phyloP scores from a whole-genome alignment of 2,329 filamentous ascomycete species.

The Claviceps digitariae region DNA sequence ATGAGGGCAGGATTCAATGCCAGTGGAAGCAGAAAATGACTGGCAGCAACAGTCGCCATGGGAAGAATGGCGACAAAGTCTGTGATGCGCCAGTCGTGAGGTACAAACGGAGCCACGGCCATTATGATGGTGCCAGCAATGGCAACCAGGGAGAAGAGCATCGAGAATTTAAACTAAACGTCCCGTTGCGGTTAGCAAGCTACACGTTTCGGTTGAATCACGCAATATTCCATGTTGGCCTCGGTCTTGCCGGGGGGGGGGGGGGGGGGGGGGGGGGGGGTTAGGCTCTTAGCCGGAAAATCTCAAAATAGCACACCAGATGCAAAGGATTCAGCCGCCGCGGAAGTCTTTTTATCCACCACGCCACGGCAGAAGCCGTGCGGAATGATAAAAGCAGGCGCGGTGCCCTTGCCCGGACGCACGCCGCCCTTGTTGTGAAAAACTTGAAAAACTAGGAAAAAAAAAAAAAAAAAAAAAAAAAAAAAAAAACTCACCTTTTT shows the following conservation, averaged over 20 bases:
- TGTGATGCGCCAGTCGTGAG: constrained; percentile 50
- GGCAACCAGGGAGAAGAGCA: constrained; percentile 44
- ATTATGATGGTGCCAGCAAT: constrained; percentile 52
- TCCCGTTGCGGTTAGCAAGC: constrained; percentile 9
- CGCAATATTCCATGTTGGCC: not conserved
- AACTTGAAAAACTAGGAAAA: constrained; percentile 14
- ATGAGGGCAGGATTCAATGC: constrained; percentile 67
- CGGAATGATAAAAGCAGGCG: no score
- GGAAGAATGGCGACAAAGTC: constrained; percentile 67
- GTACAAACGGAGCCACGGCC: constrained; percentile 49
- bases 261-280: no score
- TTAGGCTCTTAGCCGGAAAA: no score
- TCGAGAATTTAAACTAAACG: constrained; percentile 55
- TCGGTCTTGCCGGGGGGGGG: no score
- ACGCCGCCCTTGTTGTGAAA: not conserved
- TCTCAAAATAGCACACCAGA: not conserved
- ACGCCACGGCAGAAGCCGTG: no score
- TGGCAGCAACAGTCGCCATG: constrained; percentile 55
- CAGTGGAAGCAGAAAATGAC: constrained; percentile 58
- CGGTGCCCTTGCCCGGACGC: not conserved
- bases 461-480: constrained; percentile 14
- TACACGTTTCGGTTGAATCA: not conserved
- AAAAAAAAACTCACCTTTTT: constrained; percentile 46
- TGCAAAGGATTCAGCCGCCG: not conserved
- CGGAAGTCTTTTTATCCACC: no score